Percentiles rank a stretch among this genome's conserved stretches.
These are phyloP conservation scores for Ustilago lituana DNA, from an alignment of 1,284 basidiomycete species.

Conservation along the genomic window DNA sequence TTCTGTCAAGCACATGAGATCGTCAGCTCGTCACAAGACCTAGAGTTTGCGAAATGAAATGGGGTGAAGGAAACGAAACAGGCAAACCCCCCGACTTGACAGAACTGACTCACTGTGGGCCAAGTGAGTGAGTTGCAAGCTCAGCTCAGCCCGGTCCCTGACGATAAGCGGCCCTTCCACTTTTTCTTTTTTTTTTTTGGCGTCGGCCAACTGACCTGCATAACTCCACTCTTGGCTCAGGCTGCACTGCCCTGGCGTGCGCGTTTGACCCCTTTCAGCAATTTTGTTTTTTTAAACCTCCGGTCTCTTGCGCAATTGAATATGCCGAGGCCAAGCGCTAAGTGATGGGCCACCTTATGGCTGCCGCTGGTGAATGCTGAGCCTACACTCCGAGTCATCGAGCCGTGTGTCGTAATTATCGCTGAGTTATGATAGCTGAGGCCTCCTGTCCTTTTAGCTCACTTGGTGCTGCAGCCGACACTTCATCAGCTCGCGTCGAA, in stretches of 20 bases:
- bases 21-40: neutral
- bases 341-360: no score
- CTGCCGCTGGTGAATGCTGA: no score
- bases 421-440: no score
- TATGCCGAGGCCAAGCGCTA: no score
- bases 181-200: neutral
- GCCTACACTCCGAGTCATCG: constrained; percentile 2
- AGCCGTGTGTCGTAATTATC: neutral
- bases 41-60: neutral
- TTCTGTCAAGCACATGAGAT: neutral
- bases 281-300: no score
- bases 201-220: constrained; percentile 2
- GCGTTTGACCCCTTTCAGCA: no score
- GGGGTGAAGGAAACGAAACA: neutral
- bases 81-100: no score
- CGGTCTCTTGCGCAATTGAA: no score
- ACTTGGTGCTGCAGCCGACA: neutral
- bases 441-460: no score
- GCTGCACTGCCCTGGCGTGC: no score
- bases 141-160: constrained; percentile 6
- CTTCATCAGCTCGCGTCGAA: no score
- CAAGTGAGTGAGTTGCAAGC: neutral
- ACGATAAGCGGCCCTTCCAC: neutral
- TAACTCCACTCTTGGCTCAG: constrained; percentile 1
- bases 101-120: no score